These are phyloP conservation scores for Pontederia crassipes DNA, from an alignment of 176 grass and related monocot genomes.

Conservation along the genomic window DNA sequence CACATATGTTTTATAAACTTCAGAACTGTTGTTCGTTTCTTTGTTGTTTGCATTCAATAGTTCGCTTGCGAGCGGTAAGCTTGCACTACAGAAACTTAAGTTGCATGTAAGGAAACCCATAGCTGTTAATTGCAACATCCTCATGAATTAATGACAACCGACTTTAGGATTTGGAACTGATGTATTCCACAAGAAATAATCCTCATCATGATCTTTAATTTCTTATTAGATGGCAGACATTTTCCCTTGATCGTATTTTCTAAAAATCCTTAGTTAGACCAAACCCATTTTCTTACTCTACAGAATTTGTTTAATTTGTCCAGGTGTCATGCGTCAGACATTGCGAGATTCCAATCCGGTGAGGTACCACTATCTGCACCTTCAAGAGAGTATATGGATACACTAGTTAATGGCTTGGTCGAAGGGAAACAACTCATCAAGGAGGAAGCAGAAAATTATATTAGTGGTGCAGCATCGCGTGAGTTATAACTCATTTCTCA, in stretches of 20 bases:
- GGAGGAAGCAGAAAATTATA: constrained; percentile 43
- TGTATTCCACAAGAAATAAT: too few relatives aligned
- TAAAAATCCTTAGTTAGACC: neutral
- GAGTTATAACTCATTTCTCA: constrained; percentile 23
- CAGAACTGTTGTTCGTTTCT: too few relatives aligned
- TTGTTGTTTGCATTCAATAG: too few relatives aligned
- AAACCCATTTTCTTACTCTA: neutral
- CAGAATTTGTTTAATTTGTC: neutral
- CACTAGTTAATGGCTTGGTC: constrained; percentile 59
- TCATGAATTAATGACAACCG: too few relatives aligned
- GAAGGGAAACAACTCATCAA: constrained; percentile 60
- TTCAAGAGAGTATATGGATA: constrained; percentile 37
- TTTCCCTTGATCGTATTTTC: neutral
- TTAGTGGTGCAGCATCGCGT: constrained; percentile 32
- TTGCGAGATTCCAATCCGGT: constrained; percentile 40
- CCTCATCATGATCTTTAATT: too few relatives aligned
- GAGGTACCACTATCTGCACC: constrained; percentile 43
- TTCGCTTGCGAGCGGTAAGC: too few relatives aligned
- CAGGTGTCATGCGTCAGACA: constrained; percentile 64
- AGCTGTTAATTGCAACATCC: too few relatives aligned
- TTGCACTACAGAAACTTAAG: too few relatives aligned
- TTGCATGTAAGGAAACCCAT: too few relatives aligned
- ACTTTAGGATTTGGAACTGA: too few relatives aligned
- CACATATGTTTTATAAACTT: too few relatives aligned
- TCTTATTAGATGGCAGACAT: too few relatives aligned